A percentile compares a stretch with the other conserved stretches of the same genome.
Conservation (phyloP, 2,329 filamentous ascomycete genomes). For the Fusarium sterilihyphosum region DNA sequence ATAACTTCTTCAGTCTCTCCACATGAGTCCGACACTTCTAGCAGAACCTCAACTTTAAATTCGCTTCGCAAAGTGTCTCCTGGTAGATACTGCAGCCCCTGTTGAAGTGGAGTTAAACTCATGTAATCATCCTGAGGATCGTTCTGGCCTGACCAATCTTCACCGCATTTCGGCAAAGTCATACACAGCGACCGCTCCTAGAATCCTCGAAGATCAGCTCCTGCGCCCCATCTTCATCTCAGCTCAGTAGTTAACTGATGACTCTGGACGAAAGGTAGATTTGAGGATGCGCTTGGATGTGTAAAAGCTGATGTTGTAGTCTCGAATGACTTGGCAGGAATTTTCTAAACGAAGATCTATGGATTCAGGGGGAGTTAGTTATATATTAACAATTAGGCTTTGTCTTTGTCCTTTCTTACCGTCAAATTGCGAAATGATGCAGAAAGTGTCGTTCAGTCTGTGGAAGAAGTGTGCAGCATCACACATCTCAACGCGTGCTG, state of each 20-base stretch:
- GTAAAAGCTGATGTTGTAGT: background rate
- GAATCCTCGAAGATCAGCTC: background rate
- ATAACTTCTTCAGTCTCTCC: no score
- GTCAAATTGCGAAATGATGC: rapidly evolving
- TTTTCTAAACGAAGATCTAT: rapidly evolving
- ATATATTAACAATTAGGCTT: background rate
- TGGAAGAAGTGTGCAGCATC: no score
- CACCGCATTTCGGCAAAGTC: background rate
- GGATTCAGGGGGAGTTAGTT: background rate
- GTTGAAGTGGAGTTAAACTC: no score
- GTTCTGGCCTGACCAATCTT: background rate
- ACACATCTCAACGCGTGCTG: no score
- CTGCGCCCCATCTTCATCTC: background rate
- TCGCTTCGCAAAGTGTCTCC: no score
- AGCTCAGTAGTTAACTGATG: background rate
- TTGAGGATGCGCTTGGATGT: background rate
- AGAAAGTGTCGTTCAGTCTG: background rate
- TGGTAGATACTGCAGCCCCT: no score
- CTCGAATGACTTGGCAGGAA: no score
- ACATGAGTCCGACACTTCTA: no score
- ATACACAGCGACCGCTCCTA: background rate
- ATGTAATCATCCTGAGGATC: background rate
- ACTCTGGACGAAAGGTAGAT: background rate
- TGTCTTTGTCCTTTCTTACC: background rate
- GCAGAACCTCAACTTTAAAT: no score